Conservation (phyloP, 495 filamentous ascomycete species). For the Penicillium lagena region DNA sequence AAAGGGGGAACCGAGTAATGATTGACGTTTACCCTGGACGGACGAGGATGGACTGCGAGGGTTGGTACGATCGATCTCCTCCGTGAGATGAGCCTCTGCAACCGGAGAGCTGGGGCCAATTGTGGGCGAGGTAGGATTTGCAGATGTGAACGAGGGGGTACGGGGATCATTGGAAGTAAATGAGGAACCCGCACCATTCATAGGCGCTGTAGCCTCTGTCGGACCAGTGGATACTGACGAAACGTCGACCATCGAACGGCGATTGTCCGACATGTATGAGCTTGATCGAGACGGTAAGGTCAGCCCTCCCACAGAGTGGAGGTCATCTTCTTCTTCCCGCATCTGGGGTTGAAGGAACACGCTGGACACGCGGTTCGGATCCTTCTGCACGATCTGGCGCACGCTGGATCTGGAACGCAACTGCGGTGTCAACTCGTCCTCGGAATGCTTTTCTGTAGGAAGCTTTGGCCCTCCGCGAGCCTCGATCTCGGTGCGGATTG, state of each 20-base stretch:
- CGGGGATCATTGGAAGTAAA: conserved; percentile 3
- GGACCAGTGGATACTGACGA: conserved; percentile 23
- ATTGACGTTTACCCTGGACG: conserved; percentile 20
- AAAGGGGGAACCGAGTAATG: conserved; percentile 11
- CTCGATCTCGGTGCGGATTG: conserved; percentile 62
- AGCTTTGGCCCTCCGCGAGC: conserved; percentile 61
- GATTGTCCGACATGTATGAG: conserved; percentile 25
- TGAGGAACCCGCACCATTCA: conserved; percentile 15
- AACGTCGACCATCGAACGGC: conserved; percentile 24
- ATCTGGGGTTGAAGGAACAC: conserved; percentile 51
- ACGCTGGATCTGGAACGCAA: conserved; percentile 33
- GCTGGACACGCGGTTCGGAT: conserved; percentile 57
- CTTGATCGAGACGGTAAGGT: conserved; percentile 23
- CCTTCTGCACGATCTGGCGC: conserved; percentile 35
- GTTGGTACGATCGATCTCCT: conserved; percentile 6
- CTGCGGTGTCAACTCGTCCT: conserved; percentile 29
- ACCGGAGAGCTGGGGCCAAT: conserved; percentile 4
- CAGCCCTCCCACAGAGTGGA: conserved; percentile 14
- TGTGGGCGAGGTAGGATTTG: conserved; percentile 10
- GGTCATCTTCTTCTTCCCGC: conserved; percentile 20
- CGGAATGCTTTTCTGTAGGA: conserved; percentile 43
- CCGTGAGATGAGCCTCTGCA: conserved; percentile 6
- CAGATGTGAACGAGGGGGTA: conserved; percentile 11
- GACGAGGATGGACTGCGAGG: conserved; percentile 19
- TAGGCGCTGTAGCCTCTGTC: conserved; percentile 19